Evolutionary conservation across 805 yeast species (phyloP).

Genomic region (Metschnikowia santaceciliae): DNA sequence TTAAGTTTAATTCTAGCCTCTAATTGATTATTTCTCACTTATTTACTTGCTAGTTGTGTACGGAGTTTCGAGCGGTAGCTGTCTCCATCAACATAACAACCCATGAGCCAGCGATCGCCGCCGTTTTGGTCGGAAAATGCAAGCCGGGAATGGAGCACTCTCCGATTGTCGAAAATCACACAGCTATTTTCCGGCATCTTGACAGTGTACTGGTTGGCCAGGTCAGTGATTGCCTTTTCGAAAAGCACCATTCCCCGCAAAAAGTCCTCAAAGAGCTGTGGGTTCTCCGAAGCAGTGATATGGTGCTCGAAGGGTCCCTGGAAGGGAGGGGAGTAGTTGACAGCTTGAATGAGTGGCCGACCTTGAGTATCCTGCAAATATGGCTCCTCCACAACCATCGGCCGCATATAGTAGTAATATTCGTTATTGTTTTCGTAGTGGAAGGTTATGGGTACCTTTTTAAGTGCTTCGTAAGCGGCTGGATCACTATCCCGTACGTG

Average conservation of each 20-base stretch:
- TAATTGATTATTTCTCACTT: too few relatives aligned
- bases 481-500: constrained; percentile 54
- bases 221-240: constrained; percentile 52
- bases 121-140: constrained; percentile 41
- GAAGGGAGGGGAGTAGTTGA: constrained; percentile 78
- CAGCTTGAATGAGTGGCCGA: constrained; percentile 43
- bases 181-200: constrained; percentile 58
- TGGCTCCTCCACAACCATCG: constrained; percentile 51
- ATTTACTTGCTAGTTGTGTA: background rate
- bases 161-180: constrained; percentile 66
- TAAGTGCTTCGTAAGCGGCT: constrained; percentile 58
- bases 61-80: constrained; percentile 56
- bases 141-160: constrained; percentile 63
- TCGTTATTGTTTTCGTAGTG: constrained; percentile 62
- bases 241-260: constrained; percentile 56
- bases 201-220: constrained; percentile 50
- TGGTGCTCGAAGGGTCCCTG: constrained; percentile 73
- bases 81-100: constrained; percentile 71
- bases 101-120: constrained; percentile 67
- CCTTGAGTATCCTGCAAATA: constrained; percentile 26
- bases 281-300: constrained; percentile 32
- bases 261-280: constrained; percentile 48
- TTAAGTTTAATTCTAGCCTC: too few relatives aligned
- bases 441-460: constrained; percentile 61
- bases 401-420: constrained; percentile 58